Conservation (phyloP, 306 rosid genomes). For the Trifolium fragiferum region DNA sequence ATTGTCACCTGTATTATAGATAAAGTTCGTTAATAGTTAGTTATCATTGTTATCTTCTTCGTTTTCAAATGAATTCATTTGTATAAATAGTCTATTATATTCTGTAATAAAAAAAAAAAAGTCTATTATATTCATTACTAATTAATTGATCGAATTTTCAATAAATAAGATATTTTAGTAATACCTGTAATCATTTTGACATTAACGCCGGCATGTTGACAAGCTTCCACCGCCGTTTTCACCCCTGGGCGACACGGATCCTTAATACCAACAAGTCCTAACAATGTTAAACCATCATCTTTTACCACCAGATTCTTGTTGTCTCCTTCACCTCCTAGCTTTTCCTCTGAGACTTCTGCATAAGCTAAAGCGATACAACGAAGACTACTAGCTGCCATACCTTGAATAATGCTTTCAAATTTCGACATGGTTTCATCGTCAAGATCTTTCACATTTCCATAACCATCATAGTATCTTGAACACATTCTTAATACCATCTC, state of each 20-base stretch:
- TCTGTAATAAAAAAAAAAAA: too few relatives aligned
- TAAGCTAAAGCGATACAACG: background rate
- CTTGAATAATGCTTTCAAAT: slow-evolving; percentile 43
- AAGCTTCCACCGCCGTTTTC: slow-evolving; percentile 37
- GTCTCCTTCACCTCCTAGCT: slow-evolving; percentile 2
- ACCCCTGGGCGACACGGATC: slow-evolving; percentile 49
- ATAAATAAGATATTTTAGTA: too few relatives aligned
- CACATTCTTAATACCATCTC: slow-evolving; percentile 49
- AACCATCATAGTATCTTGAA: slow-evolving; percentile 42
- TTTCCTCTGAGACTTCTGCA: background rate
- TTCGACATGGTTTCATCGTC: slow-evolving; percentile 19
- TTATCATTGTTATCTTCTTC: too few relatives aligned
- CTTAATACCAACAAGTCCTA: slow-evolving; percentile 43
- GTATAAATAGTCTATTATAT: too few relatives aligned
- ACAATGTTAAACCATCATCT: slow-evolving; percentile 37
- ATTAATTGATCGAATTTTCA: too few relatives aligned
- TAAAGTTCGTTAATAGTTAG: too few relatives aligned
- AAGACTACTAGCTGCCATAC: slow-evolving; percentile 48
- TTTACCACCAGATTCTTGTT: background rate
- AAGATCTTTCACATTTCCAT: slow-evolving; percentile 36
- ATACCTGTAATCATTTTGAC: slow-evolving; percentile 46
- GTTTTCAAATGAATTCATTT: too few relatives aligned
- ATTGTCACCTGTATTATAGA: too few relatives aligned
- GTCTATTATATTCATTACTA: too few relatives aligned
- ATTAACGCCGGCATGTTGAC: slow-evolving; percentile 44